Conservation (phyloP, 208 protist genomes). For the Endotrypanum monterogeii region DNA sequence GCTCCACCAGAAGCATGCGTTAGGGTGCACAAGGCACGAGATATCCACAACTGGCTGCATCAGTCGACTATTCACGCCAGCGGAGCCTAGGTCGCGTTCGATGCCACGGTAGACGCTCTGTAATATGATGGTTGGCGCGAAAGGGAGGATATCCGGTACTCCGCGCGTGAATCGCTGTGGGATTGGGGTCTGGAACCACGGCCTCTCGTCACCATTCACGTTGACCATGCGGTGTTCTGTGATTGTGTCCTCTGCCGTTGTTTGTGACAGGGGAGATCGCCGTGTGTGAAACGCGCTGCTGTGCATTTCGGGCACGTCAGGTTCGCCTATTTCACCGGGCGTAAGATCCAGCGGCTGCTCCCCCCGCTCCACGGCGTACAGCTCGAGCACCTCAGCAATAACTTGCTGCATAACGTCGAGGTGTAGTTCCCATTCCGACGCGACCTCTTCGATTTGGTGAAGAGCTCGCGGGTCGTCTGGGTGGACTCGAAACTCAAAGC, state of each 20-base stretch:
- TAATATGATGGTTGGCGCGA: constrained; percentile 80
- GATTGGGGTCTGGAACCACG: constrained; percentile 82
- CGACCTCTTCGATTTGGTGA: constrained; percentile 76
- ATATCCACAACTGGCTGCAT: constrained; percentile 86
- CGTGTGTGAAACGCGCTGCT: constrained; percentile 70
- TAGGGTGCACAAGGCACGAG: constrained; percentile 73
- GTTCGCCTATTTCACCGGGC: constrained; percentile 72
- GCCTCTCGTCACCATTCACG: constrained; percentile 45
- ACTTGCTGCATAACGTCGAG: constrained; percentile 78
- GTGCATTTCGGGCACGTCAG: constrained; percentile 61
- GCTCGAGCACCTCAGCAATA: constrained; percentile 85
- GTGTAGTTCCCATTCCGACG: constrained; percentile 81
- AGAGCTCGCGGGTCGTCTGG: constrained; percentile 74
- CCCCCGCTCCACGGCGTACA: constrained; percentile 73
- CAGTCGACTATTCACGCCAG: constrained; percentile 55
- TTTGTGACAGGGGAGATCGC: not conserved
- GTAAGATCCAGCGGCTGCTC: constrained; percentile 68
- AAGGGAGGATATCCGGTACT: constrained; percentile 68
- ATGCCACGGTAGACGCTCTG: constrained; percentile 58
- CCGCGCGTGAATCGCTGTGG: constrained; percentile 63
- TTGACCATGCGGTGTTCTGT: constrained; percentile 73
- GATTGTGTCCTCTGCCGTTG: not conserved
- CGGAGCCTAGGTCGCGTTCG: constrained; percentile 31
- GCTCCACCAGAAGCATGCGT: constrained; percentile 87
- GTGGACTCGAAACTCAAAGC: constrained; percentile 91